Conservation (phyloP, 73 alveolate genomes). For the Effrenium voratum region DNA sequence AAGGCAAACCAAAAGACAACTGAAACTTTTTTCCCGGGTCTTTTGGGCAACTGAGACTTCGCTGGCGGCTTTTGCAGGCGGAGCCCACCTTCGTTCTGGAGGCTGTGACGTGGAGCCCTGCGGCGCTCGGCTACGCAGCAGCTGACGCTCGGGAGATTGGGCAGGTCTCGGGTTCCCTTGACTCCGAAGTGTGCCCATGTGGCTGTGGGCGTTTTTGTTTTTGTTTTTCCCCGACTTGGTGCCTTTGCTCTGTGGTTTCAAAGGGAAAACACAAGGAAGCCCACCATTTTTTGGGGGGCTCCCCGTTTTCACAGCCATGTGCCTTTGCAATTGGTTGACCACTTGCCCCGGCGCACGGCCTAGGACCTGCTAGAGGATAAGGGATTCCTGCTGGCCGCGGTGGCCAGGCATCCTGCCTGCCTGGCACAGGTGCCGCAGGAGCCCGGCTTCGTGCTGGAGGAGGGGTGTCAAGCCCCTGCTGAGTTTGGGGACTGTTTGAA, state of each 20-base stretch:
- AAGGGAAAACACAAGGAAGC: too few species aligned
- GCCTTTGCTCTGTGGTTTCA: background rate
- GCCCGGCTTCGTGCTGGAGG: constrained; percentile 22
- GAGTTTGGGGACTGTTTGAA: too few species aligned
- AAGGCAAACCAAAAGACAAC: too few species aligned
- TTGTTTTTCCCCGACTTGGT: too few species aligned
- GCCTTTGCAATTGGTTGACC: background rate
- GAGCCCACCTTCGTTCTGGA: constrained; percentile 77
- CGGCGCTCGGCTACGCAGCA: constrained; percentile 50
- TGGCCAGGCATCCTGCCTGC: background rate
- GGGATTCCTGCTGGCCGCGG: constrained; percentile 22
- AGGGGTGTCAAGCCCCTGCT: too few species aligned
- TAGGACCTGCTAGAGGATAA: constrained; percentile 32
- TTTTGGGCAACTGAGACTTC: too few species aligned
- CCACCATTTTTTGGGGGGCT: background rate
- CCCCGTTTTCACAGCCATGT: background rate
- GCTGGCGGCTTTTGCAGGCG: too few species aligned
- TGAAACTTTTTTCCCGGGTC: too few species aligned
- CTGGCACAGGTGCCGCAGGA: background rate
- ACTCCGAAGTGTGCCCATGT: background rate
- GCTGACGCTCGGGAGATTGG: background rate
- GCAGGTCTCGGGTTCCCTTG: background rate
- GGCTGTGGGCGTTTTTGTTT: background rate
- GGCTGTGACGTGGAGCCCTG: constrained; percentile 27
- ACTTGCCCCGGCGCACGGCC: background rate